Evolutionary conservation across 768 basidiomycete species (phyloP), one percentile per base, ranked within the genome.

Genomic region (Terana coerulea): DNA sequence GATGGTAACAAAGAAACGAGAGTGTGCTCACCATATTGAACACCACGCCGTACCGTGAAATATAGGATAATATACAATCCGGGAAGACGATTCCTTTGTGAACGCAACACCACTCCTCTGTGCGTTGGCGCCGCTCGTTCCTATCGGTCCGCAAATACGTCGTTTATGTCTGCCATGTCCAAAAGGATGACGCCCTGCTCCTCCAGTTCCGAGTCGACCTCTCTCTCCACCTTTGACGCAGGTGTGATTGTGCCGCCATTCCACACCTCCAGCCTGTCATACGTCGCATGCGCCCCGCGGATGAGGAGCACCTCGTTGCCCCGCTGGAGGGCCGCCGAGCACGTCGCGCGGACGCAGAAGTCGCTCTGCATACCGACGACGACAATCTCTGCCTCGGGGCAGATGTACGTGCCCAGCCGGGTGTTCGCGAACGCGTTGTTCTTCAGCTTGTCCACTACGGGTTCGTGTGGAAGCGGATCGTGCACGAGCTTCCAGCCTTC

Each of bases 341-440:
- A 85, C n/a, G 85, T 77, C 52, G 68, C 68, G 31, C 69, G 68
- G 40, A 65, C 56, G 36, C 80, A 79, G 53, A 79, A 84, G 66
- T 87, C 84, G 58, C 81, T 83, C 65, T 83, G 81, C 63, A 84
- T 75, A 12, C 86, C 86, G 15, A 78, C 78, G 44, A 87, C 74
- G 45, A 87, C 73, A 45, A 87, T 72, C 70, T 85, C 79, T 12
- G 83, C 83, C 26, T 78, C 74, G 3, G 61, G 47, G 0, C 75
- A 72, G 30, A 88, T 68, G 36, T 81, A 60, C 3, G 75, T 71
- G 7, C 66, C 75, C 3, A 88, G 71, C 10, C 47, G 54, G 17
- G 84, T 87, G 10, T 81, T 81, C 0, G 76, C 72, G 56, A 87
- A 88, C 24, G 84, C 83, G 57, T 87, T 86, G 69, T 81, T 85